Conservation (phyloP, 2,329 filamentous ascomycete genomes). For the Hypocrella siamensis region DNA sequence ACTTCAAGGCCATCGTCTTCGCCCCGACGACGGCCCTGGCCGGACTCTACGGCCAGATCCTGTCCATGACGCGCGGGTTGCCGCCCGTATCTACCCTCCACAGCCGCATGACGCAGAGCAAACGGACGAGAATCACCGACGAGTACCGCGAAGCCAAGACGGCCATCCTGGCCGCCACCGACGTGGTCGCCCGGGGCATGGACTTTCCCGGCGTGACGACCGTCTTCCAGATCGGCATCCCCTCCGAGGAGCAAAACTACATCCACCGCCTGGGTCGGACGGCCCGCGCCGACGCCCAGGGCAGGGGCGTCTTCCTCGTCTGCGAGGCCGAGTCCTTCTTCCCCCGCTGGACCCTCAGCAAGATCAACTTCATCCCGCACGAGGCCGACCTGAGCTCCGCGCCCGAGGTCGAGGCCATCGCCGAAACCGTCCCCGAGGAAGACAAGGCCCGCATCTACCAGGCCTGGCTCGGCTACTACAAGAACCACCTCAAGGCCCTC, state of each 20-base stretch:
- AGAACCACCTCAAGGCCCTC: slow-evolving; percentile 29
- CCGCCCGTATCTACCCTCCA: slow-evolving; percentile 30
- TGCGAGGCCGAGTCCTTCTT: slow-evolving; percentile 35
- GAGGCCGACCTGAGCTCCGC: slow-evolving; percentile 27
- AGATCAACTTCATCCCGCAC: slow-evolving; percentile 35
- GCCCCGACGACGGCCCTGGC: slow-evolving; percentile 44
- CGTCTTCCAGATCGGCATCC: slow-evolving; percentile 47
- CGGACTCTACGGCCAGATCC: slow-evolving; percentile 32
- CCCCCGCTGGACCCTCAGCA: slow-evolving; percentile 31
- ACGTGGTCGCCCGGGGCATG: slow-evolving; percentile 58
- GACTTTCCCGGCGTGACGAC: slow-evolving; percentile 56
- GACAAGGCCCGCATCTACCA: slow-evolving; percentile 35
- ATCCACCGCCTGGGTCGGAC: slow-evolving; percentile 54
- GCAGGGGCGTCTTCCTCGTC: slow-evolving; percentile 46
- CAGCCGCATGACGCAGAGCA: slow-evolving; percentile 32
- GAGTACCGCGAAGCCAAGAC: slow-evolving; percentile 36
- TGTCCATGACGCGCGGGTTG: slow-evolving; percentile 22
- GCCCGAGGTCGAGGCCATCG: slow-evolving; percentile 20
- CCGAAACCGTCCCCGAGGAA: slow-evolving; percentile 25
- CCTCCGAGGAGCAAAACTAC: slow-evolving; percentile 45
- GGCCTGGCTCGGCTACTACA: slow-evolving; percentile 42
- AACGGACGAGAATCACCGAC: slow-evolving; percentile 43
- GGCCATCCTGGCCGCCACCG: slow-evolving; percentile 49
- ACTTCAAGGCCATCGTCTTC: slow-evolving; percentile 78
- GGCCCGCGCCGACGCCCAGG: slow-evolving; percentile 46